Evolutionary conservation across 106 monocot species (phyloP).

Genomic region (Gastrodia elata): DNA sequence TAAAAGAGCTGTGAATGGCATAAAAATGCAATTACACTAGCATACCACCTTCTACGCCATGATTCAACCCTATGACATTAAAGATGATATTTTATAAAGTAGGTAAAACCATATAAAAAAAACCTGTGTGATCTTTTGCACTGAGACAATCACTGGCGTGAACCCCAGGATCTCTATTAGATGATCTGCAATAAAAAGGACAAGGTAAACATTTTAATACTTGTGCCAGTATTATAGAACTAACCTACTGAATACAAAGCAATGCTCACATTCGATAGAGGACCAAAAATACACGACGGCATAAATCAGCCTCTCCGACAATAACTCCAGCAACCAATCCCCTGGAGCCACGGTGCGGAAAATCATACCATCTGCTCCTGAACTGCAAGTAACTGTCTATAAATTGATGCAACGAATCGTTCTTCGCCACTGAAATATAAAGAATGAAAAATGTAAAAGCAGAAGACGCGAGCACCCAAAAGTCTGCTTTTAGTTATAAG

Average conservation of each 20-base stretch:
- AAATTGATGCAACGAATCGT: constrained; percentile 56
- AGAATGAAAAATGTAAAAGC: neutral
- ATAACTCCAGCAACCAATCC: constrained; percentile 54
- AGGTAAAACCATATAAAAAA: constrained; percentile 1
- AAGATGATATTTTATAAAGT: neutral
- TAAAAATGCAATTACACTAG: constrained; percentile 10
- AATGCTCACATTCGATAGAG: constrained; percentile 47
- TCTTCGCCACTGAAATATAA: constrained; percentile 52
- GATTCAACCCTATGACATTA: neutral
- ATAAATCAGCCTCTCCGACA: constrained; percentile 49
- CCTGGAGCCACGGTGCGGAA: constrained; percentile 62
- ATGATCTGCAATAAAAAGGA: constrained; percentile 27
- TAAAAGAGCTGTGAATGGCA: constrained; percentile 39
- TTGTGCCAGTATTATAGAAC: neutral
- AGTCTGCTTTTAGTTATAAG: neutral
- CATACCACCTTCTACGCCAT: neutral
- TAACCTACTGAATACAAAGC: neutral
- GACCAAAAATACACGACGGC: constrained; percentile 46
- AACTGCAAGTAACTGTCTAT: constrained; percentile 74
- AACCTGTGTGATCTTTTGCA: constrained; percentile 50
- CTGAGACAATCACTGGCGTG: constrained; percentile 34
- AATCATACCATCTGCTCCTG: constrained; percentile 86
- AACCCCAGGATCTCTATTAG: constrained; percentile 45
- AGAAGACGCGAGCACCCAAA: neutral
- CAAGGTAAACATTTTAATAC: neutral